phyloP scores from a whole-genome alignment of 1,284 basidiomycete species.

The Apiotrichum domesticum region DNA sequence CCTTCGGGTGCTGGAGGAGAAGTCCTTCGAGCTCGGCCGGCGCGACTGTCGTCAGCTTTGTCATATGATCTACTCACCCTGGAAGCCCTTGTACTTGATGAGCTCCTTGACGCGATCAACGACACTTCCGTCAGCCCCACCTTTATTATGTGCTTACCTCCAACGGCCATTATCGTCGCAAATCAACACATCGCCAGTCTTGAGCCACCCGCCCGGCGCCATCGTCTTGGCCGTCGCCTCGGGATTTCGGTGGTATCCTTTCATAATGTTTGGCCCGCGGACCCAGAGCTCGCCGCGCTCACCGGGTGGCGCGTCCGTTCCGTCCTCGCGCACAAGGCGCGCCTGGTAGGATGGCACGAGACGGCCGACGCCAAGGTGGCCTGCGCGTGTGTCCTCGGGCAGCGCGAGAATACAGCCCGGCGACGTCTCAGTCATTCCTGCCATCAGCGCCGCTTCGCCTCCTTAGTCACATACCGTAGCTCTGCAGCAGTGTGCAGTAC shows the following conservation, averaged over 20 bases:
- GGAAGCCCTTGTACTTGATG: slow-evolving; percentile 63
- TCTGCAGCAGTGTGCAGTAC: slow-evolving; percentile 34
- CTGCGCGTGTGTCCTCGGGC: slow-evolving; percentile 20
- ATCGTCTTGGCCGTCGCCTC: slow-evolving; percentile 63
- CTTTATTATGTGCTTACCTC: slow-evolving; percentile 19
- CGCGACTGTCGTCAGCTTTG: slow-evolving; percentile 51
- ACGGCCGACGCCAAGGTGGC: slow-evolving; percentile 59
- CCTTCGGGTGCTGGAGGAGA: slow-evolving; percentile 63
- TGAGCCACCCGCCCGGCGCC: slow-evolving; percentile 64
- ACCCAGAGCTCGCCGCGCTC: slow-evolving; percentile 74
- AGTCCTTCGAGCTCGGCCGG: slow-evolving; percentile 75
- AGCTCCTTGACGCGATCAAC: slow-evolving; percentile 62
- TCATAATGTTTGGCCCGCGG: slow-evolving; percentile 71
- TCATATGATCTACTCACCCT: slow-evolving; percentile 8
- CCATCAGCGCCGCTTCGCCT: too few relatives aligned
- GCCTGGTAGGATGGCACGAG: slow-evolving; percentile 73
- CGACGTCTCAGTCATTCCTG: slow-evolving; percentile 48
- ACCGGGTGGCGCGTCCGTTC: slow-evolving; percentile 51
- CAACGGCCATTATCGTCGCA: slow-evolving; percentile 57
- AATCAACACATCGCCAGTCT: slow-evolving; percentile 70
- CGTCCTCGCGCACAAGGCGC: slow-evolving; percentile 55
- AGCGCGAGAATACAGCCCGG: slow-evolving; percentile 21
- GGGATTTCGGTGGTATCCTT: slow-evolving; percentile 61
- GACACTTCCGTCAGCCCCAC: slow-evolving; percentile 6
- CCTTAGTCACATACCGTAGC: slow-evolving; percentile 36